Evolutionary conservation across 2,329 filamentous ascomycete species (phyloP), one percentile per base, ranked within the genome.

Genomic region (Sporothrix globosa): DNA sequence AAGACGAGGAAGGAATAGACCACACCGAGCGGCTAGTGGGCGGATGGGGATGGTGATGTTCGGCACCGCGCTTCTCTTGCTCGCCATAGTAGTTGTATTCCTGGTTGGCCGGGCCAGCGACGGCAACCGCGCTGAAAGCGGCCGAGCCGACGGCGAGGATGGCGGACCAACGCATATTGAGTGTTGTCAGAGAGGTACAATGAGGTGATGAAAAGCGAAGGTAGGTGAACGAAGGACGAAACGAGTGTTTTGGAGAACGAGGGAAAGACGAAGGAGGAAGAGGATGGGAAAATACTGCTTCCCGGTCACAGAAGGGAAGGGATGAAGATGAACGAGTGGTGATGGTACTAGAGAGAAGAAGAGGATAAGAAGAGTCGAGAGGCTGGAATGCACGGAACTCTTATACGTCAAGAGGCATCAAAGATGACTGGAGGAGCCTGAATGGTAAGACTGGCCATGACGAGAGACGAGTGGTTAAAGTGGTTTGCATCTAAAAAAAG

Each of bases 141-240:
- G 68, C 39, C 24, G 73, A 69, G 54, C 72, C 72, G 46, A 74
- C 19, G 34, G 69, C 54, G 19, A 74, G 39, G 30, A 72, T n/a
- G 14, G 69, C 30, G 10, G 72, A 71, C 69, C 68, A 71, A 34
- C 63, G 70, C 73, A 74, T 74, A 52, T 48, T 67, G 50, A 52
- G 2, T 19, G 67, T 27, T 34, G 46, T 10, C 13, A 3, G 53
- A 24, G 56, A 52, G 19, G 41, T 50, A 34, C 5, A 41, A 56
- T 19, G 54, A 53, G 30, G 17, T 14, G 30, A 19, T 11, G 34
- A 34, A 7, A 6, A 46, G 53, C 19, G 7, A 21, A 14, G 34
- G 39, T 34, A 21, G 30, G 48, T 44, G 4, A 56, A 24, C n/a
- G 14, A 48, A 41, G 21, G 48, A 17, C 7, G 34, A 68, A 67